These are phyloP conservation scores for Lactifluus echinatus DNA, from an alignment of 768 basidiomycete species.

Conservation along the genomic window DNA sequence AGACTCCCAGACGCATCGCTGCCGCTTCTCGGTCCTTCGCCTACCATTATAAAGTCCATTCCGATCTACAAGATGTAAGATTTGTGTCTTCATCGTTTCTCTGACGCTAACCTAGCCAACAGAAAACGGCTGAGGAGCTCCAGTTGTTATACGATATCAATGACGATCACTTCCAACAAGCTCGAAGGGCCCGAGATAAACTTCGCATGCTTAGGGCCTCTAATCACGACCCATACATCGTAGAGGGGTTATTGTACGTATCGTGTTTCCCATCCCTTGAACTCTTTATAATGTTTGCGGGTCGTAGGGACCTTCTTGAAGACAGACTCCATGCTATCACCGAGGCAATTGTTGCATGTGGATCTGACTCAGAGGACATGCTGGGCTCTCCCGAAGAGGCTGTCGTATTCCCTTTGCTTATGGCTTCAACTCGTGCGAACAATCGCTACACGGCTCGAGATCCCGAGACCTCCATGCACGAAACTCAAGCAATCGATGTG, in stretches of 20 bases:
- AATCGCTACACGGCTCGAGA: background rate
- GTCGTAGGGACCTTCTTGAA: slow-evolving; percentile 27
- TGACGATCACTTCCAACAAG: background rate
- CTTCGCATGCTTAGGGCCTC: slow-evolving; percentile 5
- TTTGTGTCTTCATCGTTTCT: background rate
- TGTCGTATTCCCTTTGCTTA: background rate
- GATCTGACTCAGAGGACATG: background rate
- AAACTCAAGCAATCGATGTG: slow-evolving; percentile 2
- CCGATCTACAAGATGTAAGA: slow-evolving; percentile 6
- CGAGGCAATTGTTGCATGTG: slow-evolving; percentile 25
- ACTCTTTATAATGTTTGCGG: background rate
- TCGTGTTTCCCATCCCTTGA: background rate
- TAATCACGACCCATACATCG: slow-evolving; percentile 2
- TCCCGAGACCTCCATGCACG: background rate
- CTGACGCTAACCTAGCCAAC: background rate
- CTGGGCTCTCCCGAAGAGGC: background rate
- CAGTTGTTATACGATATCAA: slow-evolving; percentile 4
- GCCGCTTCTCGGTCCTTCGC: background rate
- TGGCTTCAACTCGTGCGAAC: background rate
- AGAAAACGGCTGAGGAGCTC: slow-evolving; percentile 3
- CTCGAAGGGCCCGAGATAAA: slow-evolving; percentile 3
- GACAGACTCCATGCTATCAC: slow-evolving; percentile 34
- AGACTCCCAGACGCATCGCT: background rate
- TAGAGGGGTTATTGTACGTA: slow-evolving; percentile 4
- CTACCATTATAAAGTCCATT: slow-evolving; percentile 1